Conservation (phyloP, 2,329 filamentous ascomycete genomes). For the Cordyceps javanica region DNA sequence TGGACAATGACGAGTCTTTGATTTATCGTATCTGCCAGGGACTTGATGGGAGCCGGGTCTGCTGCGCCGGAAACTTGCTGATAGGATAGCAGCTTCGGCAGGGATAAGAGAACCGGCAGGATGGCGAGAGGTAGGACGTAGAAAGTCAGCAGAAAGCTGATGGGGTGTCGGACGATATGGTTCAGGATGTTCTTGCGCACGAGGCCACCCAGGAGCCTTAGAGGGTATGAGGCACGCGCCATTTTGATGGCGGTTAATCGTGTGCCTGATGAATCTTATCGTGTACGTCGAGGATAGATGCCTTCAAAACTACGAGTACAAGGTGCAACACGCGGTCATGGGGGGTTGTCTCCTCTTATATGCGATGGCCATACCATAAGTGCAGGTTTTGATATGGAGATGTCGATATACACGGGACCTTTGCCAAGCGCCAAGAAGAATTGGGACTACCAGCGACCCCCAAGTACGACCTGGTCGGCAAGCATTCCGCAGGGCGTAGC, state of each 20-base stretch:
- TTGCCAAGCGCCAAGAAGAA: neutral
- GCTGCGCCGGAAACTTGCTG: constrained; percentile 17
- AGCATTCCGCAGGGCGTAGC: neutral
- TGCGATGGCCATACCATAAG: neutral
- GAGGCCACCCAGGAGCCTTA: constrained; percentile 14
- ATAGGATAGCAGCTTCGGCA: constrained; percentile 19
- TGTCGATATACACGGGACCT: neutral
- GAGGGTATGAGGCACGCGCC: neutral
- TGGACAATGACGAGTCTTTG: constrained; percentile 23
- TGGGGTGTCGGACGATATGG: constrained; percentile 17
- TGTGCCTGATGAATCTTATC: neutral
- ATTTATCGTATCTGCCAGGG: constrained; percentile 17
- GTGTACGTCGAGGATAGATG: neutral
- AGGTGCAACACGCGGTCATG: neutral
- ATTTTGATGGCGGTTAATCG: neutral
- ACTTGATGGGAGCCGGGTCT: constrained; percentile 17
- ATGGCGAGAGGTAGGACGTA: constrained; percentile 23
- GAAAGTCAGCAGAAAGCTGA: constrained; percentile 20
- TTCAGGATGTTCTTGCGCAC: constrained; percentile 21
- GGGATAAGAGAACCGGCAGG: constrained; percentile 22
- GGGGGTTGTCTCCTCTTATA: neutral
- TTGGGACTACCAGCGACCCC: neutral
- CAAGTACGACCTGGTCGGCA: neutral
- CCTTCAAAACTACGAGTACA: neutral
- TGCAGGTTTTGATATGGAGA: neutral